phyloP scores from a whole-genome alignment of 2,329 filamentous ascomycete species.

The Alternaria consortialis region DNA sequence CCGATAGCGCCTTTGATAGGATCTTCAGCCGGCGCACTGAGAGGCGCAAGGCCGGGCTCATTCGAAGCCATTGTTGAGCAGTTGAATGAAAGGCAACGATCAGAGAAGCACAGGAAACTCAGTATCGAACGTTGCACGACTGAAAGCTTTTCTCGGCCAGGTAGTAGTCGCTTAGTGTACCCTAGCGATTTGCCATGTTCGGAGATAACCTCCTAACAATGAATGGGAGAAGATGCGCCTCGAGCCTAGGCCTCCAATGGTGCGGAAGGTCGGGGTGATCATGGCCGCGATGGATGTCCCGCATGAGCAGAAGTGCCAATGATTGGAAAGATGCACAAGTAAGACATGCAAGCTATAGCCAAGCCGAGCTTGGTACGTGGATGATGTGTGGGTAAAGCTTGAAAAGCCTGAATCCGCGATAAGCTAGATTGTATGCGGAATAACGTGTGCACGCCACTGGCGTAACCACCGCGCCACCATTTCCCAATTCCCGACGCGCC shows the following conservation, averaged over 20 bases:
- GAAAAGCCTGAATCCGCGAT: conserved; percentile 12
- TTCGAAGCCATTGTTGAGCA: conserved; percentile 28
- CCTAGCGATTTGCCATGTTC: conserved; percentile 17
- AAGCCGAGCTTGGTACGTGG: conserved; percentile 13
- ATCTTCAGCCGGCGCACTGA: conserved; percentile 31
- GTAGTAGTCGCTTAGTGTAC: conserved; percentile 16
- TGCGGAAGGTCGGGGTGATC: conserved; percentile 6
- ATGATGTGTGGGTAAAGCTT: conserved; percentile 11
- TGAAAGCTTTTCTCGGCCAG: conserved; percentile 10
- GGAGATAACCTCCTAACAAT: conserved; percentile 16
- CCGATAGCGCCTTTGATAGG: conserved; percentile 30
- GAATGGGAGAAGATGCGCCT: conserved; percentile 5
- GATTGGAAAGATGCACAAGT: background rate
- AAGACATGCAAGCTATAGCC: conserved; percentile 17
- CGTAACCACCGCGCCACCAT: background rate
- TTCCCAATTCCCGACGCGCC: background rate
- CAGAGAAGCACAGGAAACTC: background rate
- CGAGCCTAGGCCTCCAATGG: conserved; percentile 6
- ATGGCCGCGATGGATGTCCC: background rate
- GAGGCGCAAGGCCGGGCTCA: conserved; percentile 34
- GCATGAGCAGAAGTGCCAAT: background rate
- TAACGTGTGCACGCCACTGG: background rate
- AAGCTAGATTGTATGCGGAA: background rate
- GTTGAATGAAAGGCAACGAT: background rate
- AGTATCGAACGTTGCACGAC: background rate